Conservation (phyloP, 768 basidiomycete species). For the Russula griseocarnosa region DNA sequence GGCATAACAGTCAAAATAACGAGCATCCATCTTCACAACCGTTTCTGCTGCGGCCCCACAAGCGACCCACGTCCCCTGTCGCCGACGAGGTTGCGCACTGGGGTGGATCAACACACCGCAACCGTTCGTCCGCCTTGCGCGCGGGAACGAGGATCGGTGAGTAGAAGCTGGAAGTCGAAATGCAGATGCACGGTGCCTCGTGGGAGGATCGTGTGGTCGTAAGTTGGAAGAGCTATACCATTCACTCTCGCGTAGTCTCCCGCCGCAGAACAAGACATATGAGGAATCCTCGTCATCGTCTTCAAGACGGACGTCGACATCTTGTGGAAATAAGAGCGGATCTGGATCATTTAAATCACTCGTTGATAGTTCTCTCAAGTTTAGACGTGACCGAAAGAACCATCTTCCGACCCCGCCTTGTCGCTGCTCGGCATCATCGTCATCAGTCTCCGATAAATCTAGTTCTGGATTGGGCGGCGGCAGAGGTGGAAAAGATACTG, state of each 20-base stretch:
- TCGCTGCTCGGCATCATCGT: slow-evolving; percentile 17
- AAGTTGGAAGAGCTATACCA: slow-evolving; percentile 21
- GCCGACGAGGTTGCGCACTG: slow-evolving; percentile 49
- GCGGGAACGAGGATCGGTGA: slow-evolving; percentile 25
- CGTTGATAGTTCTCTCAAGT: slow-evolving; percentile 14
- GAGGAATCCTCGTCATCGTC: slow-evolving; percentile 32
- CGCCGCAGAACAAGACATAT: slow-evolving; percentile 45
- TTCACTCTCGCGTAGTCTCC: slow-evolving; percentile 16
- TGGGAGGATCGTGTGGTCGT: slow-evolving; percentile 36
- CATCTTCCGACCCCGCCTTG: slow-evolving; percentile 19
- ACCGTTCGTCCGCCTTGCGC: slow-evolving; percentile 44
- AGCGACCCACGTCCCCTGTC: slow-evolving; percentile 56
- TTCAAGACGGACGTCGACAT: slow-evolving; percentile 25
- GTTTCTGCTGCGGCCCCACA: slow-evolving; percentile 48
- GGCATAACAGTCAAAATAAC: slow-evolving; percentile 52
- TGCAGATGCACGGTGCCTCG: slow-evolving; percentile 28
- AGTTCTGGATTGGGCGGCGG: slow-evolving; percentile 14
- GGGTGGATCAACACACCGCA: slow-evolving; percentile 62
- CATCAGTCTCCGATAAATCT: slow-evolving; percentile 19
- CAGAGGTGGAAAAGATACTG: slow-evolving; percentile 1
- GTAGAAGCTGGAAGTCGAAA: slow-evolving; percentile 28
- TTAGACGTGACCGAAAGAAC: slow-evolving; percentile 20
- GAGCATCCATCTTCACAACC: slow-evolving; percentile 53
- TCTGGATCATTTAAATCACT: slow-evolving; percentile 17
- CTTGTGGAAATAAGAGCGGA: slow-evolving; percentile 20